These are phyloP conservation scores for Citrus australasica DNA, from an alignment of 345 rosid genomes.

Conservation along the genomic window DNA sequence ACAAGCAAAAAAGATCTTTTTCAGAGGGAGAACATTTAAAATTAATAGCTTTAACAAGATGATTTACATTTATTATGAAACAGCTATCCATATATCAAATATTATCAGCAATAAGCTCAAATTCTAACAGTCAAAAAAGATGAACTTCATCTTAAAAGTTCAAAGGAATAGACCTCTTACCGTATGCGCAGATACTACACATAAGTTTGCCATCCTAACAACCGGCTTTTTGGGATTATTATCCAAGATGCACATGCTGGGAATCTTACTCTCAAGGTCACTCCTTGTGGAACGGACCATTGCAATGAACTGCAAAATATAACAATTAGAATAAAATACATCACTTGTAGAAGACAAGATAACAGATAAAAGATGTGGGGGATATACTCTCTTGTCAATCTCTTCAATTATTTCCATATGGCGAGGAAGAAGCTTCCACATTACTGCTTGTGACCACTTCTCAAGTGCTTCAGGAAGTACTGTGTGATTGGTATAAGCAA, in stretches of 20 bases:
- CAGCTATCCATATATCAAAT: neutral
- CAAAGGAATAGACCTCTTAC: conserved; percentile 35
- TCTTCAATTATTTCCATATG: conserved; percentile 98
- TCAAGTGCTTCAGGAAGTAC: conserved; percentile 99
- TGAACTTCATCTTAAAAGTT: neutral
- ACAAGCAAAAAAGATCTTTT: neutral
- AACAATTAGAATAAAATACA: conserved; percentile 7
- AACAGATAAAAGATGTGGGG: neutral
- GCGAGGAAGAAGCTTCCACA: conserved; percentile 99
- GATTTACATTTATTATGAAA: neutral
- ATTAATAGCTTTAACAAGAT: neutral
- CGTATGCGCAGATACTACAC: conserved; percentile 84
- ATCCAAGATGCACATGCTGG: conserved; percentile 77
- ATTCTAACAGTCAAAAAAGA: too few species aligned
- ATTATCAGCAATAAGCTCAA: neutral
- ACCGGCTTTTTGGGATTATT: conserved; percentile 84
- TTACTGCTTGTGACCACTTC: conserved; percentile 92
- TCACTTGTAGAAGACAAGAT: conserved; percentile 11
- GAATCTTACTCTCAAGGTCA: conserved; percentile 80
- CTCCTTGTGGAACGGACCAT: conserved; percentile 44
- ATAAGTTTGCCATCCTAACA: conserved; percentile 96
- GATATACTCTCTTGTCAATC: conserved; percentile 81
- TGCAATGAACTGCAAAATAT: conserved; percentile 59
- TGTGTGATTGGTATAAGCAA: conserved; percentile 96
- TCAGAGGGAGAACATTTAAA: neutral